Percentiles rank a stretch among this genome's conserved stretches.
phyloP scores from a whole-genome alignment of 2,329 filamentous ascomycete genomes.

The Diplodia intermedia region DNA sequence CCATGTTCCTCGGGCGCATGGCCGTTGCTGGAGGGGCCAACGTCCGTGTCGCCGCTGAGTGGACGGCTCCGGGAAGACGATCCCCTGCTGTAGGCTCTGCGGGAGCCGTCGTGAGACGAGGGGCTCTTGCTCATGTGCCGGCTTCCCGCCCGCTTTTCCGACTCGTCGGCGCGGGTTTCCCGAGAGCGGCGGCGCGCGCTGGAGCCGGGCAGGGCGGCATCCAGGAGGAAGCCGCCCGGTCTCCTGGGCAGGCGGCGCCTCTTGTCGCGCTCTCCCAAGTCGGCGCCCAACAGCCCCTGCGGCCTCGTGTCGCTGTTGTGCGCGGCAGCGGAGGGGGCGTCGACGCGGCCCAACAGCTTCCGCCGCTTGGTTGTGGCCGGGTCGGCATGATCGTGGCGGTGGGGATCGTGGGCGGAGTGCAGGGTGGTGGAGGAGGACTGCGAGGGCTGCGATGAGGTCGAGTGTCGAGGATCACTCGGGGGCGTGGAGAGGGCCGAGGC shows the following conservation, averaged over 20 bases:
- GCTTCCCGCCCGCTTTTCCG: constrained; percentile 43
- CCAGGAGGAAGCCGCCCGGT: constrained; percentile 56
- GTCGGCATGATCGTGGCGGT: constrained; percentile 40
- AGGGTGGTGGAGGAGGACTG: constrained; percentile 44
- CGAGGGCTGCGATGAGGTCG: constrained; percentile 45
- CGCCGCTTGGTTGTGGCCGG: constrained; percentile 35
- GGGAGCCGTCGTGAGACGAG: constrained; percentile 38
- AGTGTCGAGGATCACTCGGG: constrained; percentile 45
- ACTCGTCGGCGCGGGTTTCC: constrained; percentile 39
- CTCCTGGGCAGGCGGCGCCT: constrained; percentile 42
- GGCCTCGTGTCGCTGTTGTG: constrained; percentile 26
- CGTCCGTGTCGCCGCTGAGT: constrained; percentile 19
- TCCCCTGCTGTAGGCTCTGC: constrained; percentile 35
- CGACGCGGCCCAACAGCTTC: constrained; percentile 22
- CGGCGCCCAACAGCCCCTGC: constrained; percentile 36
- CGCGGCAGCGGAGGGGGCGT: constrained; percentile 19
- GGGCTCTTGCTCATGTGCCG: constrained; percentile 38
- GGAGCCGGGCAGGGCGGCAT: constrained; percentile 45
- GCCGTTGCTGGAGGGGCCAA: constrained; percentile 11
- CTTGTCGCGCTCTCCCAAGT: constrained; percentile 43
- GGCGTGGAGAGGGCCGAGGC: constrained; percentile 35
- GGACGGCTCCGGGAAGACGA: constrained; percentile 36
- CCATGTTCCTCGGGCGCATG: constrained; percentile 11
- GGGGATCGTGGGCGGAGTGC: constrained; percentile 40
- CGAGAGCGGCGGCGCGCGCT: constrained; percentile 40